Base-by-base conservation (phyloP, 345 rosid genomes). In the Euclidium syriacum region DNA sequence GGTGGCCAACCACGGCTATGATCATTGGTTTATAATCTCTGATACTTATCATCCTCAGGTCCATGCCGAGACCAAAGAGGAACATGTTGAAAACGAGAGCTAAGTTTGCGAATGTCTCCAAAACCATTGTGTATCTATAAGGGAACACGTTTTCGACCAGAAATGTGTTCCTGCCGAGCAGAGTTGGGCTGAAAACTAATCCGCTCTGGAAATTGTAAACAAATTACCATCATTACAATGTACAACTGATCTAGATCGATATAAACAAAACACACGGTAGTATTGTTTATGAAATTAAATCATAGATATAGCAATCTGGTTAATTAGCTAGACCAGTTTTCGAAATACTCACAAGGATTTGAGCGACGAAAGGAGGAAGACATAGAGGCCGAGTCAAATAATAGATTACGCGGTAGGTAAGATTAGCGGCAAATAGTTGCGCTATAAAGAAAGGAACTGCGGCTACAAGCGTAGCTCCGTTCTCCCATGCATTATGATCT, bases 31-130 rank as follows among this genome's bases (percentile, higher is more conserved):
- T 73, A 11, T 7, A 34, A 18, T 72, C 71, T 5, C 65, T 59
- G 2, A 71, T 53, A 15, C 48, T 43, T 11, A 90, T 59, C 15
- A 78, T 71, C 14, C 75, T 19, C 10, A 80, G 27, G 43, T 90
- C 88, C 76, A 80, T 73, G 43, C 83, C 86, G 25, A 90, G 70
- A 24, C 95, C 92, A 1, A 82, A 64, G 32, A 83, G 75, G 79
- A 87, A 90, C 46, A 80, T 14, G 60, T 85, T 76, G 77, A 73
- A 81, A 1, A 71, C 55, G 24, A 80, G 64, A 3, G 81, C 85
- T 52, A 81, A 56, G 60, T 75, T 79, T 7, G 81, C 77, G 27
- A 78, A 67, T 9, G 85, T 80, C 81, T 87, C 86, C 23, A 79
- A 20, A 27, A 72, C 41, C 67, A 61, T 16, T 18, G 48, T 36